Conservation (phyloP, 495 filamentous ascomycete species). For the Penicillium arizonense region DNA sequence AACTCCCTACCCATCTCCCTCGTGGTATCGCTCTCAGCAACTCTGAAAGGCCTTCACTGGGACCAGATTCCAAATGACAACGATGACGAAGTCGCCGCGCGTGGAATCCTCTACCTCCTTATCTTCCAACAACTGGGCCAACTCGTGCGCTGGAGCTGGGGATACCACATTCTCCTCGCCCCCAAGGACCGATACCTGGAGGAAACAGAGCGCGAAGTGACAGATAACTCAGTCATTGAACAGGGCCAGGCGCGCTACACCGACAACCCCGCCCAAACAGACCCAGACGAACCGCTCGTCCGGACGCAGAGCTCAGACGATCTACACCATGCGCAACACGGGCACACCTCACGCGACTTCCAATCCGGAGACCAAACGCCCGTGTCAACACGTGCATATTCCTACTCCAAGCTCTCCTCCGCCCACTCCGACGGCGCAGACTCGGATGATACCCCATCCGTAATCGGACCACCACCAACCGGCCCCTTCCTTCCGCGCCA, state of each 20-base stretch:
- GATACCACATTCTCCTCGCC: conserved; percentile 86
- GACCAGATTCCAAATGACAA: conserved; percentile 86
- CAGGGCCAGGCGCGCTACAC: conserved; percentile 64
- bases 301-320: conserved; percentile 32
- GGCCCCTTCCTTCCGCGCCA: conserved; percentile 43
- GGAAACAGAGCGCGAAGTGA: conserved; percentile 56
- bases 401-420: conserved; percentile 35
- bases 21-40: conserved; percentile 89
- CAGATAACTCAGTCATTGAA: conserved; percentile 51
- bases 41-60: conserved; percentile 90
- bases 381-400: conserved; percentile 32
- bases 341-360: conserved; percentile 25
- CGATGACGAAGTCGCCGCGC: conserved; percentile 88
- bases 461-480: conserved; percentile 33
- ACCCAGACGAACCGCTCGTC: conserved; percentile 43
- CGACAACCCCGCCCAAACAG: conserved; percentile 54
- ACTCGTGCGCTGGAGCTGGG: conserved; percentile 96
- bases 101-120: conserved; percentile 91
- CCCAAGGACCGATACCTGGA: conserved; percentile 62
- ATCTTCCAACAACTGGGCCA: conserved; percentile 98
- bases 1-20: conserved; percentile 97
- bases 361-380: conserved; percentile 44
- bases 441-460: conserved; percentile 20
- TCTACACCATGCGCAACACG: conserved; percentile 20
- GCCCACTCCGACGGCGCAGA: conserved; percentile 23